Percentiles rank a stretch among this genome's conserved stretches.
phyloP scores from a whole-genome alignment of 2,329 filamentous ascomycete species.

The Ophiosphaerella narmari region DNA sequence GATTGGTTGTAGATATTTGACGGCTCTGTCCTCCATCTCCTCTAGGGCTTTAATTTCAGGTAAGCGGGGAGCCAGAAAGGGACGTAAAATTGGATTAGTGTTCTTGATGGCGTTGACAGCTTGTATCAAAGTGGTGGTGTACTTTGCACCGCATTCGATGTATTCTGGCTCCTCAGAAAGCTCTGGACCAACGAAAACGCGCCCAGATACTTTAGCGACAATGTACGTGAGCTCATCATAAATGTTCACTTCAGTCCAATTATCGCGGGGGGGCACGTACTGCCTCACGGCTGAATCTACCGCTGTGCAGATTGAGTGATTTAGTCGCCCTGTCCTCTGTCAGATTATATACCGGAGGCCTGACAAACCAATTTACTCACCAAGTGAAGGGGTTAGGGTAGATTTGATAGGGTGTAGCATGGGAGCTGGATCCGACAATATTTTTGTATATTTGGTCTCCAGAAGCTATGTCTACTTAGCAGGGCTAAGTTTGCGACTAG shows the following conservation, averaged over 20 bases:
- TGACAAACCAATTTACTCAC: slow-evolving; percentile 18
- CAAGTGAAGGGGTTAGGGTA: slow-evolving; percentile 42
- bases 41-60: slow-evolving; percentile 28
- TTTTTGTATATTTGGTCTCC: slow-evolving; percentile 38
- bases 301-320: slow-evolving; percentile 33
- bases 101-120: slow-evolving; percentile 34
- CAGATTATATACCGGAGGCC: slow-evolving; percentile 4
- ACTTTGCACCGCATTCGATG: slow-evolving; percentile 34
- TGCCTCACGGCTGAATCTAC: slow-evolving; percentile 34
- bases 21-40: slow-evolving; percentile 17
- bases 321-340: slow-evolving; percentile 32
- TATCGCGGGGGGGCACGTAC: slow-evolving; percentile 33
- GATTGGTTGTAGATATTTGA: slow-evolving; percentile 29
- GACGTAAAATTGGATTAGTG: slow-evolving; percentile 29
- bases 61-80: slow-evolving; percentile 30
- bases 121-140: slow-evolving; percentile 38
- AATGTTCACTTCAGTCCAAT: slow-evolving; percentile 40
- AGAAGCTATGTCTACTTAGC: slow-evolving; percentile 26
- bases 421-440: slow-evolving; percentile 22
- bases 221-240: slow-evolving; percentile 35
- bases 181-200: slow-evolving; percentile 40
- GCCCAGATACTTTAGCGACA: slow-evolving; percentile 41
- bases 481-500: not conserved
- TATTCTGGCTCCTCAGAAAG: slow-evolving; percentile 36
- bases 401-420: slow-evolving; percentile 32